Percentiles rank a stretch among this genome's conserved stretches.
Evolutionary conservation across 495 filamentous ascomycete genomes (phyloP).

Genomic region (Letharia columbiana): DNA sequence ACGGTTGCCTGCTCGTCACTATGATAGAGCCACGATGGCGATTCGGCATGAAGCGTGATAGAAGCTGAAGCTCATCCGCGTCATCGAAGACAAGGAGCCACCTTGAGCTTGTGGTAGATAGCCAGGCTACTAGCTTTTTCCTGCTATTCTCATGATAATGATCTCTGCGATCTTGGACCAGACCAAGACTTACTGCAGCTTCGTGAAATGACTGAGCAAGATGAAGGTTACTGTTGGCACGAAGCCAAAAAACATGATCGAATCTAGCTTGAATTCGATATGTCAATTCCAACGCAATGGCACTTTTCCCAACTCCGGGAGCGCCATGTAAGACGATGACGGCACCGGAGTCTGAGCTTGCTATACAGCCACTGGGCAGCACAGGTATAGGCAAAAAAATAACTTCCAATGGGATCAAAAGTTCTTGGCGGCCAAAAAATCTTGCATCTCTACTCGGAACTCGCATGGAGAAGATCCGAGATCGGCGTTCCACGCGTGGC

Average conservation of each 20-base stretch:
- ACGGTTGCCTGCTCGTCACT: neutral
- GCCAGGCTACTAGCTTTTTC: neutral
- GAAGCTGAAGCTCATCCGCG: neutral
- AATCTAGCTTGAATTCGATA: neutral
- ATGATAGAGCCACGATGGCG: neutral
- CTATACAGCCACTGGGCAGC: neutral
- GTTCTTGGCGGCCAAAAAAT: neutral
- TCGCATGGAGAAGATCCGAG: neutral
- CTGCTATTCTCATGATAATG: neutral
- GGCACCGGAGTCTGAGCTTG: neutral
- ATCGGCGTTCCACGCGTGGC: neutral
- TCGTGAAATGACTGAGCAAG: constrained; percentile 1
- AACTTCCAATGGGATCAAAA: neutral
- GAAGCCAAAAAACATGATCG: neutral
- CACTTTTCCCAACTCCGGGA: neutral
- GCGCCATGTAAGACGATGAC: neutral
- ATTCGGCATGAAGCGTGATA: neutral
- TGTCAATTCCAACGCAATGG: neutral
- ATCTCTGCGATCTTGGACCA: neutral
- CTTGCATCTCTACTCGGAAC: neutral
- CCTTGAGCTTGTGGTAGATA: neutral
- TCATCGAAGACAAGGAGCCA: neutral
- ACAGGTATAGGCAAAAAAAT: neutral
- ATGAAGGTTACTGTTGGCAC: neutral
- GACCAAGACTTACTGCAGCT: neutral